Base-by-base conservation (phyloP, 345 rosid genomes). In the Populus deltoides region DNA sequence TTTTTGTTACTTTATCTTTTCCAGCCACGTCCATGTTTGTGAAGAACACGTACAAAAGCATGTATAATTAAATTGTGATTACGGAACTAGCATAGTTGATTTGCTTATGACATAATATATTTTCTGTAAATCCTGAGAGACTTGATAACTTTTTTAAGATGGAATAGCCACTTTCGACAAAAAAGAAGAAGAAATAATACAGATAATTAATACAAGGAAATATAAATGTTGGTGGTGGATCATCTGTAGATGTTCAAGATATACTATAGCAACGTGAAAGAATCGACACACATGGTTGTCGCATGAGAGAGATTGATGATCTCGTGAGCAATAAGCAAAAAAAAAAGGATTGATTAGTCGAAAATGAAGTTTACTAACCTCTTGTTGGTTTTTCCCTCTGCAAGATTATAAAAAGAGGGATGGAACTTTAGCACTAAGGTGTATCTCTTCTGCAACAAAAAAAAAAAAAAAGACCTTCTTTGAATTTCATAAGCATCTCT, bases 281-380 rank as follows among this genome's bases (percentile, higher is more conserved):
- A 49, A 69, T n/a, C 55, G 62, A 59, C 25, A 29, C 66, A 18
- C 25, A 18, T 27, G 16, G 29, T 53, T 79, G 59, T 36, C 47
- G 62, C 61, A 5, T 73, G 88, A 78, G 49, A 83, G n/a, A 45
- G 84, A 78, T 77, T 59, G 81, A 70, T 81, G 81, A 75, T 79
- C 83, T 77, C 70, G 53, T 77, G 57, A 75, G 61, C 31, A 77
- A 68, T 36, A 77, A 78, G 29, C 68, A 15, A 68, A 73, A 51
- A 73, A 51, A 51, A 10, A 4, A 17, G 12, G 24, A 8, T 63
- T 11, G 45, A 18, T 7, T 18, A 66, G 39, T 66, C 36, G 80
- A 81, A 66, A 81, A 72, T 43, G 80, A 76, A 67, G 80, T 76
- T 76, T 81, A 81, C 83, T 76, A 7, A 81, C 77, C 45, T 72